Evolutionary conservation across 352 stramenopile genomes (phyloP), one percentile per base, ranked within the genome.

Genomic region (Globisporangium sylvaticum): DNA sequence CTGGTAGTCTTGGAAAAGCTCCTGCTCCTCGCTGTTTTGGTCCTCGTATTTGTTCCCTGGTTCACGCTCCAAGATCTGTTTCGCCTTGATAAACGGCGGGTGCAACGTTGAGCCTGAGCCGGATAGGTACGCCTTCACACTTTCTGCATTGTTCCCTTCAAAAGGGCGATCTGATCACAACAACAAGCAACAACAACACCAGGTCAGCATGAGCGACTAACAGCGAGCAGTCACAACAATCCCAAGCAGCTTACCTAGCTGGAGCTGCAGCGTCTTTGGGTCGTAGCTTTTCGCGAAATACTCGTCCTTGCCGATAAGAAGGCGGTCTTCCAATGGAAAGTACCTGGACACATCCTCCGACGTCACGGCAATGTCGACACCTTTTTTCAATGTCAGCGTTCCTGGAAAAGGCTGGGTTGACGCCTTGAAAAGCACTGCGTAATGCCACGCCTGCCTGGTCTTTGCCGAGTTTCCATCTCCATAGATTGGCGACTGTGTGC

Each of bases 1-100:
- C 71, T 95, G 87, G 59, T 92, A 94, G 58, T 94, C 84, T 75
- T 94, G 84, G 65, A 92, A 91, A 25, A 95, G 68, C 48, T 95
- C 87, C 80, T 92, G 84, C 67, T 95, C 84, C 48, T 70, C 75
- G 66, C 80, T 92, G 69, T 77, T 85, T 60, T 91, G 82, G 48
- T 91, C 84, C 72, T 95, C 87, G 48, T 87, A 95, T 57, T 90
- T 90, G 68, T 95, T 95, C 34, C 87, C 87, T 31, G 87, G 87
- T 32, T 82, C 75, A 2, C 87, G 87, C 65, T 95, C 84, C 71
- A 78, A 79, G 53, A 95, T 87, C 18, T 76, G 70, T 67, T 89
- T 90, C 2, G 80, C 67, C 15, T 77, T 71, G 66, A 95, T 62
- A 56, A 91, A 91, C 6, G 87, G 86, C 64, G 83, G 81, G 24